These are phyloP conservation scores for Vitis hybrid DNA, from an alignment of 177 flowering plant species.

Conservation along the genomic window DNA sequence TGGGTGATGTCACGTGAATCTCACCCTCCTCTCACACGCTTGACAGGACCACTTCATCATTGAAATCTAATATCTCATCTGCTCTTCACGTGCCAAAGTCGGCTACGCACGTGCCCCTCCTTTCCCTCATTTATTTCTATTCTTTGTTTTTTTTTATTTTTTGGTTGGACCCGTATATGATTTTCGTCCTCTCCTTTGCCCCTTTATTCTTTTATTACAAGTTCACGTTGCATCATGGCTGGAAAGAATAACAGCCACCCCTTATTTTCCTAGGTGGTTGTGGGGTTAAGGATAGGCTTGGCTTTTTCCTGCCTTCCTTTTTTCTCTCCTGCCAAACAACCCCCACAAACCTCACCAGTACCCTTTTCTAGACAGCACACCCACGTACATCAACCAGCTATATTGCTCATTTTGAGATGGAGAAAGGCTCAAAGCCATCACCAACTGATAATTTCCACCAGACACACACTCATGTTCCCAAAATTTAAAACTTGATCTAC, in stretches of 20 bases:
- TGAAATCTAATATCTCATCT: conserved; percentile 22
- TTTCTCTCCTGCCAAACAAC: no score
- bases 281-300: no score
- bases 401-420: no score
- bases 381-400: no score
- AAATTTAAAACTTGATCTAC: no score
- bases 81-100: conserved; percentile 43
- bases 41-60: conserved; percentile 21
- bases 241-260: background rate
- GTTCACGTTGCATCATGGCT: background rate
- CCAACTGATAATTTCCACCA: no score
- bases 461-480: no score
- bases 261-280: background rate
- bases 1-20: conserved; percentile 60
- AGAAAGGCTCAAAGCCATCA: no score
- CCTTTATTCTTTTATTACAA: background rate
- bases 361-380: no score
- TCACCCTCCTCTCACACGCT: conserved; percentile 45
- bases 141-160: background rate
- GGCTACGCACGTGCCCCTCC: conserved; percentile 29
- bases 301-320: no score
- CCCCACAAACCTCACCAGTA: no score
- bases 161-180: background rate
- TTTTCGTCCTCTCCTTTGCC: background rate
- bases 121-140: background rate